Conservation (phyloP, 345 rosid genomes). For the Excoecaria agallocha region DNA sequence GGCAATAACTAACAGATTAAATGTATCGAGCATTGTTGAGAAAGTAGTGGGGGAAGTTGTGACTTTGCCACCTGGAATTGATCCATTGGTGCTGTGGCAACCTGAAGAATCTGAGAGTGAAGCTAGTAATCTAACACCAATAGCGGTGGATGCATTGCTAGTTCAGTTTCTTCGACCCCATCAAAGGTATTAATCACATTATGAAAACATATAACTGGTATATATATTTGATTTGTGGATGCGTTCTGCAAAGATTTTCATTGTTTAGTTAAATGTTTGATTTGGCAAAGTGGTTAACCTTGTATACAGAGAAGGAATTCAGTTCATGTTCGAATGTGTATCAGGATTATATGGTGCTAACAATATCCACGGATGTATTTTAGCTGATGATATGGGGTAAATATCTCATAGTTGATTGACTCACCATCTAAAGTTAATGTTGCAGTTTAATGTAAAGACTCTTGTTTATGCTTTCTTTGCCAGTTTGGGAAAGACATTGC, state of each 20-base stretch:
- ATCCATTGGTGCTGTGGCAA: slow-evolving; percentile 85
- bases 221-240: neutral
- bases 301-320: slow-evolving; percentile 93
- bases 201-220: slow-evolving; percentile 3
- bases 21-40: slow-evolving; percentile 23
- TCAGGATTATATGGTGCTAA: slow-evolving; percentile 59
- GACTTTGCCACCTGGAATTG: slow-evolving; percentile 73
- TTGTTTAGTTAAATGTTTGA: neutral
- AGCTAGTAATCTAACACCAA: slow-evolving; percentile 32
- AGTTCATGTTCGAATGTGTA: slow-evolving; percentile 95
- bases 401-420: slow-evolving; percentile 18
- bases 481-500: slow-evolving; percentile 98
- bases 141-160: slow-evolving; percentile 79
- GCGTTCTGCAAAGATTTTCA: neutral
- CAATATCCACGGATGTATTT: slow-evolving; percentile 81
- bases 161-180: slow-evolving; percentile 93
- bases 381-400: slow-evolving; percentile 99
- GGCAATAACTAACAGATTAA: slow-evolving; percentile 38
- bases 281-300: neutral
- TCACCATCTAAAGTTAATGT: neutral
- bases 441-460: slow-evolving; percentile 8
- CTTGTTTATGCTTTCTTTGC: slow-evolving; percentile 24
- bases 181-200: slow-evolving; percentile 66
- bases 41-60: slow-evolving; percentile 57
- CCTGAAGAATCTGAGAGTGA: slow-evolving; percentile 55